Conservation (phyloP, 2,329 filamentous ascomycete genomes). For the Dothideomycetes sp. region DNA sequence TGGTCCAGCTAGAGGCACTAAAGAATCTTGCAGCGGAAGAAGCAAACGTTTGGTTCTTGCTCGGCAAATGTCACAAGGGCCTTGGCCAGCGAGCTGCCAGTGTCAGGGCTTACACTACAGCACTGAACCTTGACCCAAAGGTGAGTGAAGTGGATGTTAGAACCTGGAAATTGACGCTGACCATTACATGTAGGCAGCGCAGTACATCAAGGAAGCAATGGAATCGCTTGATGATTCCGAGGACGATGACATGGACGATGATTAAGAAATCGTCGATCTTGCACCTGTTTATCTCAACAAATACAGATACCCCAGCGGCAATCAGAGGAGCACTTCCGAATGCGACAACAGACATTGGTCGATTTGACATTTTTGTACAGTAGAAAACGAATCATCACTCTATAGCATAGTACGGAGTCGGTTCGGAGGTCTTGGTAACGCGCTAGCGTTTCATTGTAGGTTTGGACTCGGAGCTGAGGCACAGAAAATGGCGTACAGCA, state of each 20-base stretch:
- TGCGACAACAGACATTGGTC: not conserved
- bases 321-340: not conserved
- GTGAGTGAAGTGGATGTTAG: slow-evolving; percentile 37
- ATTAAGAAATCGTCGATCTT: slow-evolving; percentile 10
- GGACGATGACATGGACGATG: slow-evolving; percentile 49
- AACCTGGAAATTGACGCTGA: slow-evolving; percentile 8
- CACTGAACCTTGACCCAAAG: slow-evolving; percentile 92
- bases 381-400: not conserved
- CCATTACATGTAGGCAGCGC: slow-evolving; percentile 55
- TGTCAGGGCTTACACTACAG: slow-evolving; percentile 90
- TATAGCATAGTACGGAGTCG: not conserved
- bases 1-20: slow-evolving; percentile 74
- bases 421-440: too few species aligned
- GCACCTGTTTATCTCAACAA: too few species aligned
- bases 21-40: slow-evolving; percentile 90
- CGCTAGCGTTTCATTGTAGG: too few species aligned
- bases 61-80: slow-evolving; percentile 64
- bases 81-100: slow-evolving; percentile 55
- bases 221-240: slow-evolving; percentile 76
- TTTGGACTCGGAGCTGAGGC: too few species aligned
- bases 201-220: slow-evolving; percentile 93
- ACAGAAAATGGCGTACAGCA: too few species aligned
- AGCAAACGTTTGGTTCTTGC: slow-evolving; percentile 87
- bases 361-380: not conserved
- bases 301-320: not conserved